Conservation (phyloP, 352 stramenopile genomes). For the Phytophthora sojae region DNA sequence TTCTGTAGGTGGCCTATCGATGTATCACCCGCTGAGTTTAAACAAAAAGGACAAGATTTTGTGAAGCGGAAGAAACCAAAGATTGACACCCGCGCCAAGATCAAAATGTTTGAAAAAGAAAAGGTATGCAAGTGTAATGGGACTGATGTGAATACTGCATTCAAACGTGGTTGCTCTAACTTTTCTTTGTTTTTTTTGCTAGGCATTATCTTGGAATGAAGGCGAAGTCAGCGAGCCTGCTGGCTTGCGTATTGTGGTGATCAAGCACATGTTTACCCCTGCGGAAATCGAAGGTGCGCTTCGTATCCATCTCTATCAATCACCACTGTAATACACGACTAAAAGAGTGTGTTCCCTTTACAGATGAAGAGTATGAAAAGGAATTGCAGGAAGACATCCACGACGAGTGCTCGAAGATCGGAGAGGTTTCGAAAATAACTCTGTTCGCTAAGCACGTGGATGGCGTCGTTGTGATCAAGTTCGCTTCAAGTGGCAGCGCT, state of each 20-base stretch:
- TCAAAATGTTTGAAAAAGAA: slow-evolving; percentile 90
- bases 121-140: slow-evolving; percentile 51
- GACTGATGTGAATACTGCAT: background rate
- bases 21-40: slow-evolving; percentile 85
- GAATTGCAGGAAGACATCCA: slow-evolving; percentile 85
- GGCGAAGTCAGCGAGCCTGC: slow-evolving; percentile 92
- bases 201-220: slow-evolving; percentile 95
- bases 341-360: background rate
- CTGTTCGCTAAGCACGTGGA: slow-evolving; percentile 94
- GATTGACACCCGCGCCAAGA: slow-evolving; percentile 84
- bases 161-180: too few species aligned
- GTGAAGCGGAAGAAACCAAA: slow-evolving; percentile 84
- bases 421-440: slow-evolving; percentile 92
- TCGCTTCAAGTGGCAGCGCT: slow-evolving; percentile 84
- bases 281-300: slow-evolving; percentile 79
- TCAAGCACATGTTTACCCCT: slow-evolving; percentile 96
- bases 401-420: slow-evolving; percentile 87
- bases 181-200: slow-evolving; percentile 9
- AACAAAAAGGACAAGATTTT: slow-evolving; percentile 87
- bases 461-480: slow-evolving; percentile 96
- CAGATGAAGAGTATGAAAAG: slow-evolving; percentile 75
- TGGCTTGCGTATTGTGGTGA: slow-evolving; percentile 95
- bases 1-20: slow-evolving; percentile 71
- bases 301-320: background rate
- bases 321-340: background rate